Conservation (phyloP, 345 rosid genomes). For the Arabidopsis arenosa region DNA sequence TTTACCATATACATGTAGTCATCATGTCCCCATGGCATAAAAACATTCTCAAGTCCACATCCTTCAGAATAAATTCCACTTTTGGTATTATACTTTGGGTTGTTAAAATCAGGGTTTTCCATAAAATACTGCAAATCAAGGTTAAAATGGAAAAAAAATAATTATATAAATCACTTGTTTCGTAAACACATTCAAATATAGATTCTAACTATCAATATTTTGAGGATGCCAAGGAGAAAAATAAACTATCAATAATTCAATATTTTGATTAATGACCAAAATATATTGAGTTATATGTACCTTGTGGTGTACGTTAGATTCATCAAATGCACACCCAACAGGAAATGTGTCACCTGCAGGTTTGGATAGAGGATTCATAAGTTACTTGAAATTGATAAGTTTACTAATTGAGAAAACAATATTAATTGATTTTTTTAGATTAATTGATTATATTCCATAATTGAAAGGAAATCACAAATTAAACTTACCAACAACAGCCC, state of each 20-base stretch:
- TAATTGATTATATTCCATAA: background rate
- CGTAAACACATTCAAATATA: background rate
- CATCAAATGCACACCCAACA: conserved; percentile 71
- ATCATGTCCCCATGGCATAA: conserved; percentile 75
- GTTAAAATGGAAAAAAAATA: background rate
- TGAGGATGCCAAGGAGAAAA: no score
- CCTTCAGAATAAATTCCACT: conserved; percentile 59
- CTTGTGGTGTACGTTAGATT: conserved; percentile 61
- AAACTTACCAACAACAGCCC: conserved; percentile 67
- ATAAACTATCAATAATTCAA: background rate
- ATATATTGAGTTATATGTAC: conserved; percentile 27
- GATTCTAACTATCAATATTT: background rate
- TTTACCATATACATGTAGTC: conserved; percentile 68
- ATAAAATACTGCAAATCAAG: conserved; percentile 54
- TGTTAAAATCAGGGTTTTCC: conserved; percentile 60
- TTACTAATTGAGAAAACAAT: background rate
- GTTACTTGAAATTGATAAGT: background rate
- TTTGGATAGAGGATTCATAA: conserved; percentile 8
- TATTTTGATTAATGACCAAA: background rate
- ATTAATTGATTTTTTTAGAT: no score
- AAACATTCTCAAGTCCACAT: conserved; percentile 62
- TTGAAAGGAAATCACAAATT: background rate
- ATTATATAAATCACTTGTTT: background rate
- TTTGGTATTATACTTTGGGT: conserved; percentile 54
- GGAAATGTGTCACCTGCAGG: conserved; percentile 64